Evolutionary conservation across 179 eudicot genomes (phyloP).

Genomic region (Beta corolliflora): DNA sequence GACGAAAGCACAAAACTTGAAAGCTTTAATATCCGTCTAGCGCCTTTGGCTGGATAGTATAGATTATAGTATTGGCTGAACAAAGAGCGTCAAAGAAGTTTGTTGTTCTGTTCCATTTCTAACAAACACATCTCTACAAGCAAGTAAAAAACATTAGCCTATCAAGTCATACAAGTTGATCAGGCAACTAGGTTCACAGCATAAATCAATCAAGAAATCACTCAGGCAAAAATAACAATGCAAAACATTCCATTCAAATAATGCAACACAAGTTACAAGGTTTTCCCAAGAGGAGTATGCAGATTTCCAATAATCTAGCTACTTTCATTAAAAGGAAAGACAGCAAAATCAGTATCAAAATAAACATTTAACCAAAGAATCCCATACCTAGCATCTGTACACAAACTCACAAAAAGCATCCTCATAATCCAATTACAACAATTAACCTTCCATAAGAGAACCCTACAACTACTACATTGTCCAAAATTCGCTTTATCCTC

Average conservation of each 20-base stretch:
- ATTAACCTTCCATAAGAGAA: slow-evolving; percentile 11
- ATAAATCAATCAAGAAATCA: background rate
- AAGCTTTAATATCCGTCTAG: background rate
- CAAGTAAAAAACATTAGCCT: background rate
- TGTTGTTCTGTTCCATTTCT: too few relatives aligned
- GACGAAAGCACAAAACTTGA: background rate
- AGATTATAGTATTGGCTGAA: background rate
- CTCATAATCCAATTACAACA: slow-evolving; percentile 20
- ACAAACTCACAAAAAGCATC: slow-evolving; percentile 2
- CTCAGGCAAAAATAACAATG: background rate
- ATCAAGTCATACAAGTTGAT: background rate
- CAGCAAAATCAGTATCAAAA: slow-evolving; percentile 13
- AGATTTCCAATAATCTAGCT: slow-evolving; percentile 15
- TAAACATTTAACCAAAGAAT: background rate
- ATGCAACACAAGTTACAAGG: slow-evolving; percentile 17
- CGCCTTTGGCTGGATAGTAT: background rate
- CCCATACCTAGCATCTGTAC: slow-evolving; percentile 37
- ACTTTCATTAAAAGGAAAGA: background rate
- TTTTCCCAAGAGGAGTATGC: slow-evolving; percentile 14
- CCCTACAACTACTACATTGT: slow-evolving; percentile 18
- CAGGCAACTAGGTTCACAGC: background rate
- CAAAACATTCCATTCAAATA: slow-evolving; percentile 13
- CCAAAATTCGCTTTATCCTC: slow-evolving; percentile 44
- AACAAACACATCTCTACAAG: background rate
- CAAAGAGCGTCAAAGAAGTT: background rate